These are phyloP conservation scores for Penicillium oxalicum DNA, from an alignment of 2,329 filamentous ascomycete species.

Conservation along the genomic window DNA sequence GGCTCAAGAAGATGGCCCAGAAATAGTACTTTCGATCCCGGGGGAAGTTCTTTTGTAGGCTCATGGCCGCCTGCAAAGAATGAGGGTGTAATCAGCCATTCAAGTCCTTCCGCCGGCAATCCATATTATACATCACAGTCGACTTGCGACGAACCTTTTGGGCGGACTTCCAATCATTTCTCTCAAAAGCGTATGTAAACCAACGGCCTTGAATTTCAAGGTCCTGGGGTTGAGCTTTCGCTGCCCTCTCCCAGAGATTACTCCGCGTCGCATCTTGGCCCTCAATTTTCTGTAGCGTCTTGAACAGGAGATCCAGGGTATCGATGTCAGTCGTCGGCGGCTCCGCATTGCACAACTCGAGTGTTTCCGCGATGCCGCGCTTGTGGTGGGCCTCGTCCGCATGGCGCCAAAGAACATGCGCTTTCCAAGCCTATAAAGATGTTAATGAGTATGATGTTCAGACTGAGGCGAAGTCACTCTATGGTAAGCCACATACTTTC, in stretches of 20 bases:
- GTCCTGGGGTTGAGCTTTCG: constrained; percentile 40
- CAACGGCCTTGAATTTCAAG: constrained; percentile 41
- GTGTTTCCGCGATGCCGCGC: constrained; percentile 40
- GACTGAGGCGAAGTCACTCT: background rate
- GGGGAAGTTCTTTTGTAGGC: constrained; percentile 45
- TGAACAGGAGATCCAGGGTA: constrained; percentile 39
- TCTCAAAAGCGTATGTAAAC: constrained; percentile 40
- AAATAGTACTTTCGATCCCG: constrained; percentile 45
- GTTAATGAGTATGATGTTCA: constrained; percentile 7
- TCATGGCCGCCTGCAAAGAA: constrained; percentile 42
- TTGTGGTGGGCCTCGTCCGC: constrained; percentile 38
- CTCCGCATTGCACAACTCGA: constrained; percentile 38
- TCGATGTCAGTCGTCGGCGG: constrained; percentile 42
- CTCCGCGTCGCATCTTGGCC: constrained; percentile 31
- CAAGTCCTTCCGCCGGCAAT: background rate
- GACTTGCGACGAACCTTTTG: constrained; percentile 41
- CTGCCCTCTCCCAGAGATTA: constrained; percentile 44
- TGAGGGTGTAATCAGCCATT: background rate
- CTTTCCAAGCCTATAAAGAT: constrained; percentile 38
- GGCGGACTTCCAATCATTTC: constrained; percentile 42
- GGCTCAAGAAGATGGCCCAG: constrained; percentile 45
- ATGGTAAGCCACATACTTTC: constrained; percentile 24
- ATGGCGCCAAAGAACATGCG: constrained; percentile 37
- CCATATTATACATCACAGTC: too few species aligned
- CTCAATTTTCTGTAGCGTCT: constrained; percentile 34